These are phyloP conservation scores for Spergularia marina DNA, from an alignment of 148 eudicot genomes.

Conservation along the genomic window DNA sequence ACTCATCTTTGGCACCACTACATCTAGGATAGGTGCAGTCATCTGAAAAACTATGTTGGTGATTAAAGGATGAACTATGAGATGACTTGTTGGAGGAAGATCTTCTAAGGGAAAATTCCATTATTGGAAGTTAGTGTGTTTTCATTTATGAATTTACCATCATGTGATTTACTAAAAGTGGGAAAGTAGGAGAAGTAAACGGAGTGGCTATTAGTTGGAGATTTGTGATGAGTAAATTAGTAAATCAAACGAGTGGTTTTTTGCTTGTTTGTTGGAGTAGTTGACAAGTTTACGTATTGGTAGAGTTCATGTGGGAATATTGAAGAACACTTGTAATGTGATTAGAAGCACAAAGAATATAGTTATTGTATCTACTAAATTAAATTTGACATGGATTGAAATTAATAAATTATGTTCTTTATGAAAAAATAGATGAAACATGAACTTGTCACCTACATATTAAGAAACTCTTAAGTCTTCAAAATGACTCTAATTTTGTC, in stretches of 20 bases:
- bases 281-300: slow-evolving; percentile 9
- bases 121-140: background rate
- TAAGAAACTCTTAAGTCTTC: too few species aligned
- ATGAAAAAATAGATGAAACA: too few species aligned
- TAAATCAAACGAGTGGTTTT: background rate
- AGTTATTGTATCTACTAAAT: too few species aligned
- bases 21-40: background rate
- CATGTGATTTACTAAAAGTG: slow-evolving; percentile 1
- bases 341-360: background rate
- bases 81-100: slow-evolving; percentile 19
- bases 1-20: background rate
- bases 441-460: too few species aligned
- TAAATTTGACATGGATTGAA: too few species aligned
- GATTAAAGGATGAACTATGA: slow-evolving; percentile 16
- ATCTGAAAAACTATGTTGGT: background rate
- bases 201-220: background rate
- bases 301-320: slow-evolving; percentile 17
- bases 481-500: too few species aligned
- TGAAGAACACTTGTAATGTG: slow-evolving; percentile 20
- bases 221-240: slow-evolving; percentile 11
- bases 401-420: too few species aligned
- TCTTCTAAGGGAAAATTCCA: slow-evolving; percentile 30
- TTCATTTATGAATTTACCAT: background rate
- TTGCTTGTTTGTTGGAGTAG: slow-evolving; percentile 20
- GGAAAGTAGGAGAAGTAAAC: slow-evolving; percentile 14